Evolutionary conservation across 768 basidiomycete species (phyloP).

Genomic region (Fomitopsis pulvina): DNA sequence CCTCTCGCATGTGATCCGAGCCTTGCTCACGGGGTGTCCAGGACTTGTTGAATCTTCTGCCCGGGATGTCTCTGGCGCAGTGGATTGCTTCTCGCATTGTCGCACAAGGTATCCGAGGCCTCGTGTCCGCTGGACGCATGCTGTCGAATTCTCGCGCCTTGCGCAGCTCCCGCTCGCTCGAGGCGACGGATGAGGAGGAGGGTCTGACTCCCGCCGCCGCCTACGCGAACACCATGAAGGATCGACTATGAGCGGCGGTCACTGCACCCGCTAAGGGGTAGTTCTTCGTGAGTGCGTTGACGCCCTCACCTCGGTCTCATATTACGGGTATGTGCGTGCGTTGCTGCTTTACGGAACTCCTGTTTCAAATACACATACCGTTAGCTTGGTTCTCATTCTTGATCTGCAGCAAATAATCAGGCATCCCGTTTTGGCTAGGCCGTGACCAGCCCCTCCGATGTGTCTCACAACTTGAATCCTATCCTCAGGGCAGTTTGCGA

Average conservation of each 20-base stretch:
- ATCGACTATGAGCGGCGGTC: not conserved
- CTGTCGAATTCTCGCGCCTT: slow-evolving; percentile 1
- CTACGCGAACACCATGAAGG: not conserved
- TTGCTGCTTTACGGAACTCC: no score
- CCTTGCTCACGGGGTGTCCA: slow-evolving; percentile 1
- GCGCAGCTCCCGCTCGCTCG: not conserved
- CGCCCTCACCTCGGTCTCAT: no score
- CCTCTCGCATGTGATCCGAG: not conserved
- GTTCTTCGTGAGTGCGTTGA: no score
- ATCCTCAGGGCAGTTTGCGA: no score
- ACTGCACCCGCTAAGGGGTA: no score
- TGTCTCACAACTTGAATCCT: no score
- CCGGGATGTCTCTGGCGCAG: slow-evolving; percentile 58
- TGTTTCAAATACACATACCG: no score
- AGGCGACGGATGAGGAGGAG: slow-evolving; percentile 10
- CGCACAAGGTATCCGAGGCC: slow-evolving; percentile 42
- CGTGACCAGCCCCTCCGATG: no score
- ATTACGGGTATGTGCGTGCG: no score
- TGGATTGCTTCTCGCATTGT: slow-evolving; percentile 63
- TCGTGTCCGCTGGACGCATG: slow-evolving; percentile 13
- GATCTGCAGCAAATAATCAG: no score
- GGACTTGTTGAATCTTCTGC: slow-evolving; percentile 68
- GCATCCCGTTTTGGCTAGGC: no score
- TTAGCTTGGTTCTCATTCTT: no score
- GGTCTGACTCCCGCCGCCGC: slow-evolving; percentile 9